phyloP scores from a whole-genome alignment of 495 filamentous ascomycete genomes.

The Talaromyces ruber region DNA sequence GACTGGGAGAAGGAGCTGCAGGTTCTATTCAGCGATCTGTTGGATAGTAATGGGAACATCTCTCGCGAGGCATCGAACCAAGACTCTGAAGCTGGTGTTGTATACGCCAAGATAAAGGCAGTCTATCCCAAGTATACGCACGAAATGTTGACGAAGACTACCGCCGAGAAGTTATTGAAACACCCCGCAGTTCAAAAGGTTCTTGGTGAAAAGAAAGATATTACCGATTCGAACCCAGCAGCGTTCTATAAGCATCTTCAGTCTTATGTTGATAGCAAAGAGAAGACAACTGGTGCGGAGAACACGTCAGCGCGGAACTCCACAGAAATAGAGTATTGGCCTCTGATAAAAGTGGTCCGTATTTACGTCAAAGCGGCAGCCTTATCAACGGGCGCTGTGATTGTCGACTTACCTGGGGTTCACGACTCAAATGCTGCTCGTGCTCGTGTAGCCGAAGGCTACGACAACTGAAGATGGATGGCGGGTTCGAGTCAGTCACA shows the following conservation, averaged over 20 bases:
- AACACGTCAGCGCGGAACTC: conserved; percentile 6
- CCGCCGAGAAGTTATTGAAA: conserved; percentile 20
- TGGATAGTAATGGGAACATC: conserved; percentile 34
- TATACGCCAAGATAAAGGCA: conserved; percentile 55
- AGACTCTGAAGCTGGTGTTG: conserved; percentile 47
- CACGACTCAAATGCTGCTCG: conserved; percentile 60
- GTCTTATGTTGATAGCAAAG: conserved; percentile 43
- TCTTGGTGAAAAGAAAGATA: conserved; percentile 36
- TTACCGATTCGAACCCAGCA: conserved; percentile 27
- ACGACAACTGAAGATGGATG: conserved; percentile 61
- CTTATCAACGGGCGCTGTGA: conserved; percentile 51
- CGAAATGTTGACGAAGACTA: conserved; percentile 32
- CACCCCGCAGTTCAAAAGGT: conserved; percentile 23
- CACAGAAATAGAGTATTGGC: conserved; percentile 51
- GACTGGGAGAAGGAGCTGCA: conserved; percentile 53
- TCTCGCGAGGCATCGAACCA: conserved; percentile 32
- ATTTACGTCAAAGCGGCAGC: conserved; percentile 48
- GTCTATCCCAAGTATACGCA: conserved; percentile 52
- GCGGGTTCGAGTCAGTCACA: conserved; percentile 44
- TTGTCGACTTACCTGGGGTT: conserved; percentile 61
- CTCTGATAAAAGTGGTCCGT: conserved; percentile 54
- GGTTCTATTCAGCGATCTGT: conserved; percentile 39
- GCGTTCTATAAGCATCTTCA: conserved; percentile 38
- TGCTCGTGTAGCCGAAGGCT: conserved; percentile 49
- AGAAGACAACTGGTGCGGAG: conserved; percentile 23